Evolutionary conservation across 2,329 filamentous ascomycete species (phyloP).

Genomic region (Trichoderma breve): DNA sequence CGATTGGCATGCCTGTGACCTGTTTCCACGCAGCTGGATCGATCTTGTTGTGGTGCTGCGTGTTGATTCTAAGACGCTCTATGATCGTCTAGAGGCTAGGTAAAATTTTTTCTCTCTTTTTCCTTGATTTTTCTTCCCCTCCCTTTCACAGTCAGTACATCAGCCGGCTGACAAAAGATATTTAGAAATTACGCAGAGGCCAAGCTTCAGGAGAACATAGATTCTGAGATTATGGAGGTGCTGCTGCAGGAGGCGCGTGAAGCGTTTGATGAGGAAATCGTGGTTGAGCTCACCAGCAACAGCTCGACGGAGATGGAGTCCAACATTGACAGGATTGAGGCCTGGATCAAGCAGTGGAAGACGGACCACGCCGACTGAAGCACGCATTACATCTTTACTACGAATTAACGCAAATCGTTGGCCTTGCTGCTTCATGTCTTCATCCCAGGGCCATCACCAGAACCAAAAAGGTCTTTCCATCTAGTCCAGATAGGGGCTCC

Average conservation of each 20-base stretch:
- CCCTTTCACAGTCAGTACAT: neutral
- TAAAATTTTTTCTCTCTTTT: conserved; percentile 35
- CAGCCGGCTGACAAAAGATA: neutral
- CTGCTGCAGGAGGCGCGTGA: conserved; percentile 86
- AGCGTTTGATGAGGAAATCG: conserved; percentile 79
- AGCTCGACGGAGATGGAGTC: conserved; percentile 79
- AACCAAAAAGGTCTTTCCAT: neutral
- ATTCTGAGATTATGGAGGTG: conserved; percentile 97
- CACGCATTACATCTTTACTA: neutral
- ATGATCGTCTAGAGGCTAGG: conserved; percentile 78
- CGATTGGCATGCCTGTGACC: conserved; percentile 97
- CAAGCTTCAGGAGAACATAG: conserved; percentile 94
- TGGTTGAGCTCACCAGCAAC: conserved; percentile 85
- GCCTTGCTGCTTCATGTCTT: neutral
- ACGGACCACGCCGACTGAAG: conserved; percentile 47
- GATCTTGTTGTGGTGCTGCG: conserved; percentile 91
- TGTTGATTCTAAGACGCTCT: conserved; percentile 75
- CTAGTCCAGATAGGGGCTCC: neutral
- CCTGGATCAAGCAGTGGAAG: conserved; percentile 83
- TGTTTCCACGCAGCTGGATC: conserved; percentile 91
- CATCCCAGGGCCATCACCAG: neutral
- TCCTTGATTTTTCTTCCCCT: too few species aligned
- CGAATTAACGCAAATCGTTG: neutral
- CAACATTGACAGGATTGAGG: conserved; percentile 80
- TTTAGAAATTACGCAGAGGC: conserved; percentile 73